Evolutionary conservation across 2,329 filamentous ascomycete species (phyloP), one percentile per base, ranked within the genome.

Genomic region (Aspergillus awamori): DNA sequence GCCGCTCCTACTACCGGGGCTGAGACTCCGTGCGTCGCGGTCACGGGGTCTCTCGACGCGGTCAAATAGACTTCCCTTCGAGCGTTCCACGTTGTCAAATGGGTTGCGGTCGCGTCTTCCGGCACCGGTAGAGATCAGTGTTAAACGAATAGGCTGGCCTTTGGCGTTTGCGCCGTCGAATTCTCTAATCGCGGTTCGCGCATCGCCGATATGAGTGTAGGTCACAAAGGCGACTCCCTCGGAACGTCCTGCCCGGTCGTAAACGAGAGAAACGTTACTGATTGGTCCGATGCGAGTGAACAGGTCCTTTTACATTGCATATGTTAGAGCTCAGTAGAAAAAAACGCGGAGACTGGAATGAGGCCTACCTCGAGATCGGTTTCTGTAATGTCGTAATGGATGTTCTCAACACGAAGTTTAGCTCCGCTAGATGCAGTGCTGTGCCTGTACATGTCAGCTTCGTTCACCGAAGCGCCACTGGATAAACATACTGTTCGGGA

Each of bases 151-250:
- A 3, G 92, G 92, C 77, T 94, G 91, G 53, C 90, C 89, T 69
- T 95, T 93, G 60, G 93, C 93, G 73, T 97, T 97, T 65, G 93
- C 93, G 59, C 92, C 92, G 73, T 97, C 89, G 72, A 90, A 97
- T 69, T 97, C 89, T 57, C 82, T 83, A 58, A 97, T 84, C 2
- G 93, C 93, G 49, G 85, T 82, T 68, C 84, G 81, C 8, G 93
- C 93, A 75, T 97, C 90, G 52, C 86, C 83, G 53, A 85, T 79
- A 58, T 81, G 82, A 67, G 88, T 85, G 78, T 96, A 97, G 8
- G 89, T 93, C 53, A 97, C 90, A 71, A 87, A 95, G 6, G 93
- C 93, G 39, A 89, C 84, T 59, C 93, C 93, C 70, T 93, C 89
- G 2, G 92, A 96, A 70, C 93, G 91, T 59, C 93, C 93, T 62